A percentile compares a stretch with the other conserved stretches of the same genome.
These are phyloP conservation scores for Cinnamomum chago DNA, from an alignment of 164 flowering plant species.

Conservation along the genomic window DNA sequence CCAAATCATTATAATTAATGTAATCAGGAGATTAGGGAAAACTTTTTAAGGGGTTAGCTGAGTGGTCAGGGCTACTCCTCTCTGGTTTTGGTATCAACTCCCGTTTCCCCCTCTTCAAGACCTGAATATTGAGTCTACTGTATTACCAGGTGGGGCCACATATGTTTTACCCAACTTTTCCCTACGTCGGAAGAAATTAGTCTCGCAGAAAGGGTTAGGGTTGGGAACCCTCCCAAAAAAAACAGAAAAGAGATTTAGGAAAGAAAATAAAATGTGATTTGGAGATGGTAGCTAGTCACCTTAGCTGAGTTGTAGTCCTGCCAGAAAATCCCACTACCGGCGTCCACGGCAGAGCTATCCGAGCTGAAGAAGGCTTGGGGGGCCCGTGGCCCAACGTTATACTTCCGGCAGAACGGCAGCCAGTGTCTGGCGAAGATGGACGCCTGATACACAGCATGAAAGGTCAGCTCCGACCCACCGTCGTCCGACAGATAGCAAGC, in stretches of 20 bases:
- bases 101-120: too few relatives aligned
- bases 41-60: too few relatives aligned
- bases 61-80: too few relatives aligned
- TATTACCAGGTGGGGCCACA: too few relatives aligned
- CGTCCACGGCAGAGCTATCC: neutral
- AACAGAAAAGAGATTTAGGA: neutral
- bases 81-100: too few relatives aligned
- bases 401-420: conserved; percentile 31
- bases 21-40: too few relatives aligned
- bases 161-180: too few relatives aligned
- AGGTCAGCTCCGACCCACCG: conserved; percentile 28
- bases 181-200: fast-evolving
- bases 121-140: too few relatives aligned
- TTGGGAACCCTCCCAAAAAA: too few relatives aligned
- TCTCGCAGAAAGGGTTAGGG: too few relatives aligned
- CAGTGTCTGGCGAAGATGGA: conserved; percentile 18
- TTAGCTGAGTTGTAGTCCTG: conserved; percentile 14
- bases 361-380: conserved; percentile 16
- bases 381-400: conserved; percentile 15
- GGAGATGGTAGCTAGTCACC: conserved; percentile 5
- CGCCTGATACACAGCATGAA: conserved; percentile 24
- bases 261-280: neutral
- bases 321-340: conserved; percentile 9
- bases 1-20: too few relatives aligned
- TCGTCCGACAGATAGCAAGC: conserved; percentile 28